phyloP scores from a whole-genome alignment of 2,329 filamentous ascomycete species.

The Amesomyces nigricolor region DNA sequence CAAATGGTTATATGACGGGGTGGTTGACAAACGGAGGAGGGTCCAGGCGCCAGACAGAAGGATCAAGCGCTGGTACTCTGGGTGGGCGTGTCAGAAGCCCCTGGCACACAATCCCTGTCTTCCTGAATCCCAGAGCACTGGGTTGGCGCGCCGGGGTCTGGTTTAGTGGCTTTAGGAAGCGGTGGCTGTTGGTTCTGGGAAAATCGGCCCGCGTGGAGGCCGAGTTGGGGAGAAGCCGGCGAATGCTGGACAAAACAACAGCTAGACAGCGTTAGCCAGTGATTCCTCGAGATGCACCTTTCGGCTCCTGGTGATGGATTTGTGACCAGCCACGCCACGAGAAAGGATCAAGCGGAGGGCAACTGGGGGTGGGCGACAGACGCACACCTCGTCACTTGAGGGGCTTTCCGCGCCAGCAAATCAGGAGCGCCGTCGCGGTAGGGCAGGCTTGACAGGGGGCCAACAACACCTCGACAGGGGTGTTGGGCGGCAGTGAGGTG shows the following conservation, averaged over 20 bases:
- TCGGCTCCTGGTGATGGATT: constrained; percentile 1
- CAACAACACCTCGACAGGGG: constrained; percentile 29
- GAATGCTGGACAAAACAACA: constrained; percentile 4
- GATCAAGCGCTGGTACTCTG: constrained; percentile 21
- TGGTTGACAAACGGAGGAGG: constrained; percentile 17
- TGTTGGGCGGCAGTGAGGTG: constrained; percentile 29
- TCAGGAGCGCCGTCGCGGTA: constrained; percentile 20
- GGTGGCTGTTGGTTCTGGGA: constrained; percentile 24
- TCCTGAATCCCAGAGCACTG: constrained; percentile 25
- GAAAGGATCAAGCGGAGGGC: background rate
- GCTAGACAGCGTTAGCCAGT: constrained; percentile 12
- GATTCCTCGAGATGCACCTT: background rate
- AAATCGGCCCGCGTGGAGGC: constrained; percentile 16
- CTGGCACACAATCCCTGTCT: constrained; percentile 22
- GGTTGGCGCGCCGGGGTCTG: constrained; percentile 24
- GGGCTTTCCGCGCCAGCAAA: constrained; percentile 28
- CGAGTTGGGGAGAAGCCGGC: constrained; percentile 8
- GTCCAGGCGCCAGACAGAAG: constrained; percentile 22
- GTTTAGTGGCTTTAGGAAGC: constrained; percentile 14
- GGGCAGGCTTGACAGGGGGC: constrained; percentile 23
- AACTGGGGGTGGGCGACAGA: constrained; percentile 12
- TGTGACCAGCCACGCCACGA: constrained; percentile 5
- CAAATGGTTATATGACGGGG: constrained; percentile 30
- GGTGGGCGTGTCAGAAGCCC: constrained; percentile 19
- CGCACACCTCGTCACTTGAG: constrained; percentile 19